Base-by-base conservation (phyloP, 2,329 filamentous ascomycete species). In the Phaeosphaeriaceae sp. region DNA sequence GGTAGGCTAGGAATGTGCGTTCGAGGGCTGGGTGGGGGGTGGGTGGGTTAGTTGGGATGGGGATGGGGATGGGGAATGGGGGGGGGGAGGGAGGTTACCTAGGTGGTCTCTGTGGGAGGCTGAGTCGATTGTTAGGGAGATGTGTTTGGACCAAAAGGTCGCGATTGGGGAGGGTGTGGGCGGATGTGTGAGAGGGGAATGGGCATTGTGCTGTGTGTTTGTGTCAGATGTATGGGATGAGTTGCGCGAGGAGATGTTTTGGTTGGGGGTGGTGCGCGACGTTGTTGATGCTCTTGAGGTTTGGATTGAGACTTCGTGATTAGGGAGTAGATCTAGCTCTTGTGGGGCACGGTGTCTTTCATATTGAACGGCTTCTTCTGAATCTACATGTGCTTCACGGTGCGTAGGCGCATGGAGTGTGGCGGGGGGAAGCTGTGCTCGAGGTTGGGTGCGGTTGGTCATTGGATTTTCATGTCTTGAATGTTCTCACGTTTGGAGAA, bases 1-100 rank as follows among this genome's bases (percentile, higher is more conserved):
- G 79, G 68, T 90, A 91, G 23, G 81, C 86, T 15, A 92, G 81
- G 65, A 87, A 92, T 15, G 88, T 92, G 48, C 88, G 79, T 72
- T 92, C 87, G 46, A 90, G 81, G 30, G 88, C 88, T 90, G 61
- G n/a, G n/a, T n/a, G 56, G 30, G 32, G 26, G 44, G 33, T 50
- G 33, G 11, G 23, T 11, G 81, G 30, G 88, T 88, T 90, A 60
- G 23, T 26, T 26, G 55, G 29, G 33, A 26, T 44, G 33, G 48
- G 35, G 18, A 38, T 12, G 45, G 46, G 23, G 42, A 6, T 6
- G 16, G 21, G 18, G 20, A 42, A 16, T n/a, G 6, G 30, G 5
- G 13, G 5, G 9, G 21, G 16, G 3, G 15, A 2, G 38, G 6
- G 32, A 7, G 55, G 76, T 45, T 75, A 84, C 83, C 82, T 34